These are phyloP conservation scores for Lolium multiflorum DNA, from an alignment of 176 grass and related monocot species.

Conservation along the genomic window DNA sequence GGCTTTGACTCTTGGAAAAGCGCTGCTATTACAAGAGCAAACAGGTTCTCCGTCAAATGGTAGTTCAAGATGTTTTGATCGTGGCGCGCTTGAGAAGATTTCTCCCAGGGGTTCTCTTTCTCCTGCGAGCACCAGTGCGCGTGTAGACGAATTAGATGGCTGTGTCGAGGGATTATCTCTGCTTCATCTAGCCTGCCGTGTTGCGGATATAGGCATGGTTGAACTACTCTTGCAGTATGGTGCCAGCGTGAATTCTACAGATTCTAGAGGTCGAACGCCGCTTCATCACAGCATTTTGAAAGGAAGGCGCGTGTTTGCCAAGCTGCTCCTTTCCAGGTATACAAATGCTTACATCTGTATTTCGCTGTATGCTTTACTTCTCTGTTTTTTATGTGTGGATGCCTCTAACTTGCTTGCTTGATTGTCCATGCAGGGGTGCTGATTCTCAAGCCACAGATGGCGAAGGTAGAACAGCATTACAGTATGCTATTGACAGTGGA, in stretches of 20 bases:
- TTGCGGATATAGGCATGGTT: conserved; percentile 87
- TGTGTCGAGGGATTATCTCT: conserved; percentile 71
- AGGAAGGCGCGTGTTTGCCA: conserved; percentile 61
- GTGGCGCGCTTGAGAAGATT: conserved; percentile 37
- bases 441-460: conserved; percentile 67
- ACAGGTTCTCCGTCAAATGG: conserved; percentile 52
- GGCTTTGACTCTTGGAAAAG: conserved; percentile 74
- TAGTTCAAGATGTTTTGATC: conserved; percentile 50
- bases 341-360: neutral
- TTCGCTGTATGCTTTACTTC: neutral
- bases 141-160: conserved; percentile 48
- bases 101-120: conserved; percentile 50
- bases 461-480: conserved; percentile 77
- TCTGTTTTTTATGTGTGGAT: neutral
- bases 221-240: conserved; percentile 97
- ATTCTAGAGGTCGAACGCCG: conserved; percentile 66
- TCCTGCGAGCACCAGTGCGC: conserved; percentile 57
- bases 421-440: conserved; percentile 65
- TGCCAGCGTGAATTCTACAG: conserved; percentile 70
- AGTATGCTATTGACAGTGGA: conserved; percentile 81
- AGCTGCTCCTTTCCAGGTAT: conserved; percentile 85
- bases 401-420: neutral
- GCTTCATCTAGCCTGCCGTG: conserved; percentile 86
- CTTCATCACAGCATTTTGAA: conserved; percentile 96
- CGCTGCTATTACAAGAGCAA: conserved; percentile 82